phyloP scores from a whole-genome alignment of 306 rosid species.

The Delonix regia region DNA sequence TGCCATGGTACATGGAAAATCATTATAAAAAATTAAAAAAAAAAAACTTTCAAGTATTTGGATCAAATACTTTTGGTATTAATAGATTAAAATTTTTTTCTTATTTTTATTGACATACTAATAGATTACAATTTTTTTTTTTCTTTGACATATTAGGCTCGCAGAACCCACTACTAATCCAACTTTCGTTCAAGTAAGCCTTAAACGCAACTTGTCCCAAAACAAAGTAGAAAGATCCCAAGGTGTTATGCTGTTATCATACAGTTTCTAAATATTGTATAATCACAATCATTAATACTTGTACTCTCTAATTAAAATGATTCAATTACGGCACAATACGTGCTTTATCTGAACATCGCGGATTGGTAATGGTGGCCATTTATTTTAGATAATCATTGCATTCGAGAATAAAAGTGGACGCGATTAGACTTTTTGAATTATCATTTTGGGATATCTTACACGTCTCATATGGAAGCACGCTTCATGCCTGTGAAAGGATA shows the following conservation, averaged over 20 bases:
- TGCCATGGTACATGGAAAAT: too few species aligned
- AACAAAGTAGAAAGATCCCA: not conserved
- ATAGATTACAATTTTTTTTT: too few species aligned
- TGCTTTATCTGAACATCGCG: not conserved
- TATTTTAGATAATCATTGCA: not conserved
- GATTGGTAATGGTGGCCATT: not conserved
- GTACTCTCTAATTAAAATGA: not conserved
- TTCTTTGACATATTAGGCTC: too few species aligned
- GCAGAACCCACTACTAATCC: too few species aligned
- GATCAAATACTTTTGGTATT: too few species aligned
- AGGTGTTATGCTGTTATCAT: not conserved
- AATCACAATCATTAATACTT: not conserved
- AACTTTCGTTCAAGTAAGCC: too few species aligned
- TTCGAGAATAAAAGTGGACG: not conserved
- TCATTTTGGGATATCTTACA: not conserved
- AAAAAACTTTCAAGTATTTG: too few species aligned
- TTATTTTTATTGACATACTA: too few species aligned
- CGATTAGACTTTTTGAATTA: not conserved
- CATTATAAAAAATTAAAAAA: too few species aligned
- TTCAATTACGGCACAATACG: not conserved
- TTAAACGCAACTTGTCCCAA: not conserved
- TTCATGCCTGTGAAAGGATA: too few species aligned
- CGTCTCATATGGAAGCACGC: not conserved
- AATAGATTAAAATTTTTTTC: too few species aligned
- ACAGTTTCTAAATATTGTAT: not conserved